Conservation (phyloP, 768 basidiomycete species). For the Cubamyces lactineus region DNA sequence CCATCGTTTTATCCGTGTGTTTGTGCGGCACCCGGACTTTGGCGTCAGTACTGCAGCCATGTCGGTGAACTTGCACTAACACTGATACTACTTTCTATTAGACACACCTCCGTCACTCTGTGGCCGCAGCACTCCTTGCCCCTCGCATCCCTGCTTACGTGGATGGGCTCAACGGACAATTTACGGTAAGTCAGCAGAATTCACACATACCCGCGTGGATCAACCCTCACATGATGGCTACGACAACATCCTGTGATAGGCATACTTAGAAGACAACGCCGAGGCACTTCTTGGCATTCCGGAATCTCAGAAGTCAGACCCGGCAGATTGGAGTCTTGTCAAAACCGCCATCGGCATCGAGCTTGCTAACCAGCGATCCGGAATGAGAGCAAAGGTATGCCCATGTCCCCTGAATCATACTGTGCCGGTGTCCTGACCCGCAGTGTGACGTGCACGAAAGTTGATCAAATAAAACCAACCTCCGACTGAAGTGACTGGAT, state of each 20-base stretch:
- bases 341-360: slow-evolving; percentile 8
- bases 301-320: neutral
- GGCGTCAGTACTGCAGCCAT: neutral
- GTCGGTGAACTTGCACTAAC: neutral
- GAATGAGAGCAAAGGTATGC: neutral
- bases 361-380: slow-evolving; percentile 2
- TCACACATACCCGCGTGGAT: neutral
- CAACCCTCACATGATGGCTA: neutral
- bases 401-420: no score
- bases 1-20: slow-evolving; percentile 5
- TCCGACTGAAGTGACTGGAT: no score
- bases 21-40: slow-evolving; percentile 15
- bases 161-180: neutral
- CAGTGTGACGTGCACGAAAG: no score
- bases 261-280: slow-evolving; percentile 1
- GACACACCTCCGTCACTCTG: neutral
- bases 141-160: slow-evolving; percentile 12
- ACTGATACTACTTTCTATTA: neutral
- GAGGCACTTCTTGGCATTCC: slow-evolving; percentile 2
- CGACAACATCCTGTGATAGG: neutral
- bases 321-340: slow-evolving; percentile 17
- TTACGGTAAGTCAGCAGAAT: slow-evolving; percentile 1
- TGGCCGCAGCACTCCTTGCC: slow-evolving; percentile 10
- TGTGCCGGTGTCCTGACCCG: no score
- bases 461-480: no score